Evolutionary conservation across 2,329 filamentous ascomycete genomes (phyloP), one percentile per base, ranked within the genome.

Genomic region (Blastomyces gilchristii): DNA sequence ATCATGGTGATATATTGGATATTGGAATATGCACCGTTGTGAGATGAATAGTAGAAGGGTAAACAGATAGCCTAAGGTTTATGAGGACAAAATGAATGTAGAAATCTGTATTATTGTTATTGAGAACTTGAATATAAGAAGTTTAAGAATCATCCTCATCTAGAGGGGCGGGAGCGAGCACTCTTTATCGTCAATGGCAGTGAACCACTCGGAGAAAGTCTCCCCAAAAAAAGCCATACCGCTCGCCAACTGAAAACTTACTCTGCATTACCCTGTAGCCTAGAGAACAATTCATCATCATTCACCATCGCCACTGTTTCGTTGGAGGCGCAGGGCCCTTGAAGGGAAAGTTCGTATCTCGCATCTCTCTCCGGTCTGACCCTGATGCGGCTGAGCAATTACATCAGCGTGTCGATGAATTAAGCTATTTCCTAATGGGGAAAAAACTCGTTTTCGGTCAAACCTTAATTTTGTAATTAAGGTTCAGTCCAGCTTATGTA

Each of bases 391-490:
- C 47, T 28, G 47, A 11, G 47, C 9, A 25, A 5, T 59, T 59
- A 59, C 8, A 16, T 58, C 41, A 58, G 39, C 57, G 25, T 47
- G 57, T 59, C 41, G 57, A 59, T 59, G 57, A 34, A 59, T 31
- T 59, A 59, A 59, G 43, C 57, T 59, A 59, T 59, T 59, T 49
- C 41, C 57, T n/a, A 22, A 59, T 47, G 11, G 16, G 57, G 57
- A 59, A 59, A 59, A 11, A 47, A 7, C 16, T 59, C 57, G 57
- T 31, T n/a, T 47, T n/a, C 22, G 4, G 9, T 2, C 16, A 59
- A 31, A 47, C 57, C 5, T 45, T 58, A 58, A 47, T 31, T 18
- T 6, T 34, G 41, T 58, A 25, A 22, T 22, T 22, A 22, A 25
- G 56, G 56, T 1, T 22, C 5, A 8, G 2, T 9, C 1, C 7